Evolutionary conservation across 257 asterid species (phyloP).

Genomic region (Paraleonurus japonicus): DNA sequence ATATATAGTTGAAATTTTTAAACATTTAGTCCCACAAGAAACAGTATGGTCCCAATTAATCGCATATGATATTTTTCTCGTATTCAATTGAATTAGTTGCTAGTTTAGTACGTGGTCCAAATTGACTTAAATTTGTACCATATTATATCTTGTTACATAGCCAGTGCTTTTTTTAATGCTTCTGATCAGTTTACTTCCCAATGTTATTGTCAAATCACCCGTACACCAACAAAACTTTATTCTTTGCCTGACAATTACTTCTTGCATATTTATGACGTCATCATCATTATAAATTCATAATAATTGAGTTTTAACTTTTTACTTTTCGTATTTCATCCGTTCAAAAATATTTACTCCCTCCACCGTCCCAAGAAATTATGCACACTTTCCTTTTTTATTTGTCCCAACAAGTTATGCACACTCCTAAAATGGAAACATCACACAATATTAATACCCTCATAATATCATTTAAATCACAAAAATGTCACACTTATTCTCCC

Average conservation of each 20-base stretch:
- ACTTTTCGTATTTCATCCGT: too few relatives aligned
- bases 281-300: background rate
- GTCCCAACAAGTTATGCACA: too few relatives aligned
- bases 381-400: too few relatives aligned
- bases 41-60: constrained; percentile 26
- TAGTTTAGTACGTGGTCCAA: constrained; percentile 33
- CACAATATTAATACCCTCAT: too few relatives aligned
- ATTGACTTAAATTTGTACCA: constrained; percentile 5
- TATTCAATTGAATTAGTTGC: constrained; percentile 17
- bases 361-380: too few relatives aligned
- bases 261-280: constrained; percentile 14
- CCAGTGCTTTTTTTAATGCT: constrained; percentile 19
- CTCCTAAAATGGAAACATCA: too few relatives aligned
- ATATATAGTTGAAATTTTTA: background rate
- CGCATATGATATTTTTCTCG: background rate
- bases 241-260: constrained; percentile 25
- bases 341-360: too few relatives aligned
- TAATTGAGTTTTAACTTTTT: too few relatives aligned
- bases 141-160: constrained; percentile 1
- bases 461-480: too few relatives aligned
- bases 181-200: constrained; percentile 22
- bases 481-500: too few relatives aligned
- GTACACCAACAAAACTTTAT: constrained; percentile 36
- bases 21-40: constrained; percentile 4
- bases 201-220: constrained; percentile 29